These are phyloP conservation scores for Bertia moriformis DNA, from an alignment of 2,329 filamentous ascomycete genomes.

Conservation along the genomic window DNA sequence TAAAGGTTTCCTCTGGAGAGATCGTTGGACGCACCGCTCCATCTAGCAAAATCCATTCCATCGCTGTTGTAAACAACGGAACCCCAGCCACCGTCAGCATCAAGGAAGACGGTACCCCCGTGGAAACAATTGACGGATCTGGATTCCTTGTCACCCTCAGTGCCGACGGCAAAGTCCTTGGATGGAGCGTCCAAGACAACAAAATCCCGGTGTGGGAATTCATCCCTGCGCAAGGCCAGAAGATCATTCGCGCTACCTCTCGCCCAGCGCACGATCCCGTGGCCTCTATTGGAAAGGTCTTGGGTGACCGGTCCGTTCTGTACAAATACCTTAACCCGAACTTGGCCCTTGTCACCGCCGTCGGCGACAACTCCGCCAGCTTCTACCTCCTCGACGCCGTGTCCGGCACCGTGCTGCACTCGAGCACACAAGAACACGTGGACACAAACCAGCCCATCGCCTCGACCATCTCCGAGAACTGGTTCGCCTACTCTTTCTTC, in stretches of 20 bases:
- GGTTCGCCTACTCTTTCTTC: slow-evolving; percentile 55
- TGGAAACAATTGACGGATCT: not conserved
- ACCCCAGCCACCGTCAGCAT: not conserved
- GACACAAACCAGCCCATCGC: slow-evolving; percentile 46
- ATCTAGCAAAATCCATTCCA: not conserved
- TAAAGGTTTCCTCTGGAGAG: slow-evolving; percentile 10
- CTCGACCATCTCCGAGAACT: slow-evolving; percentile 58
- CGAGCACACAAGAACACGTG: slow-evolving; percentile 39
- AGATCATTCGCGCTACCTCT: slow-evolving; percentile 38
- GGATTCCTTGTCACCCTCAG: slow-evolving; percentile 11
- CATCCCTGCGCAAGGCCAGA: slow-evolving; percentile 36
- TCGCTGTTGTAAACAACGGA: not conserved
- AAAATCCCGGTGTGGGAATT: slow-evolving; percentile 42
- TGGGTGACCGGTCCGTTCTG: slow-evolving; percentile 55
- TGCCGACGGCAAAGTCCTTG: slow-evolving; percentile 3
- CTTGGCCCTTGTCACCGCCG: slow-evolving; percentile 43
- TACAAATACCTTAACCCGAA: slow-evolving; percentile 66
- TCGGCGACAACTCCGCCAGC: slow-evolving; percentile 32
- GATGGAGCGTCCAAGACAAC: slow-evolving; percentile 5
- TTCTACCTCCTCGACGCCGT: slow-evolving; percentile 55
- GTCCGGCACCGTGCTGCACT: slow-evolving; percentile 52
- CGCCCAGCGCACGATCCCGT: slow-evolving; percentile 52
- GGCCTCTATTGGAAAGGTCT: slow-evolving; percentile 59
- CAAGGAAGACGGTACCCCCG: not conserved
- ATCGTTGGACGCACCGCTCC: slow-evolving; percentile 8